Evolutionary conservation across 495 filamentous ascomycete species (phyloP).

Genomic region (Hypomontagnella monticulosa): DNA sequence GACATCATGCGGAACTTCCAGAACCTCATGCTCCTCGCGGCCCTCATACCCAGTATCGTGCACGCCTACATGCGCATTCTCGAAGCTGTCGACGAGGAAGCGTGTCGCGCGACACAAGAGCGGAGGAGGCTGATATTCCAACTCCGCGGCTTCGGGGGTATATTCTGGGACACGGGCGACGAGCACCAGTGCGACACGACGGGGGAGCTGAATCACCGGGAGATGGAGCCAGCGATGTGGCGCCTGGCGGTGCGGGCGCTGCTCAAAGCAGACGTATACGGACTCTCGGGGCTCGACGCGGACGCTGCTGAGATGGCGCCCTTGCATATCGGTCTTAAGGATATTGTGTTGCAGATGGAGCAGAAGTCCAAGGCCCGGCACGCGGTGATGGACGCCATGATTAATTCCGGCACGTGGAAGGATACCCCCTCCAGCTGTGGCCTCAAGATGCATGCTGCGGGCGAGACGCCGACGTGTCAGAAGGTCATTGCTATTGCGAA

Average conservation of each 20-base stretch:
- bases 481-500: slow-evolving; percentile 61
- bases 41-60: slow-evolving; percentile 69
- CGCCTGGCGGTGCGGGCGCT: slow-evolving; percentile 60
- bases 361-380: slow-evolving; percentile 54
- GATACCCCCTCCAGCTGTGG: slow-evolving; percentile 13
- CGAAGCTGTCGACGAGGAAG: slow-evolving; percentile 55
- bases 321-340: slow-evolving; percentile 57
- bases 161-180: slow-evolving; percentile 47
- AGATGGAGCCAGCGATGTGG: slow-evolving; percentile 61
- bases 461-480: slow-evolving; percentile 52
- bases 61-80: slow-evolving; percentile 65
- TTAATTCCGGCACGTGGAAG: slow-evolving; percentile 42
- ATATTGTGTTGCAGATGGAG: slow-evolving; percentile 61
- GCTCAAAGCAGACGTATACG: slow-evolving; percentile 63
- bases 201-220: slow-evolving; percentile 38
- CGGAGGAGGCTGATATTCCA: slow-evolving; percentile 54
- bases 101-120: slow-evolving; percentile 48
- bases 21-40: slow-evolving; percentile 73
- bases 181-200: slow-evolving; percentile 36
- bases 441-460: slow-evolving; percentile 23
- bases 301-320: slow-evolving; percentile 1
- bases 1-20: slow-evolving; percentile 57
- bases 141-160: slow-evolving; percentile 57
- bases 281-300: slow-evolving; percentile 43
- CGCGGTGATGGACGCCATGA: slow-evolving; percentile 48